Evolutionary conservation across 805 yeast species (phyloP).

Genomic region (Candida taoyuanica): DNA sequence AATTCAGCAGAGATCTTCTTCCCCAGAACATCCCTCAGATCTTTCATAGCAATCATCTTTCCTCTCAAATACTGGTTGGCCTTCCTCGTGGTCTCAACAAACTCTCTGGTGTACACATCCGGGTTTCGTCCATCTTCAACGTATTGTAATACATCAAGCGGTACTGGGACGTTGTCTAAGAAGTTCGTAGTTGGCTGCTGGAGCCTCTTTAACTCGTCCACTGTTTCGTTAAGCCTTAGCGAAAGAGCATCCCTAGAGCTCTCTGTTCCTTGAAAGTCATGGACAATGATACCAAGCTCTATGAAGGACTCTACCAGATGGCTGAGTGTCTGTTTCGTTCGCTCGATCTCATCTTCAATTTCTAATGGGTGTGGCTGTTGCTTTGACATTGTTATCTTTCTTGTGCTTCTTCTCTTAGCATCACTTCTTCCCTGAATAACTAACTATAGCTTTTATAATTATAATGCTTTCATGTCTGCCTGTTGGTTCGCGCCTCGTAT

Average conservation of each 20-base stretch:
- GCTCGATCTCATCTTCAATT: constrained; percentile 26
- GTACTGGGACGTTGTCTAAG: constrained; percentile 47
- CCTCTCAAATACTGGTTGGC: constrained; percentile 87
- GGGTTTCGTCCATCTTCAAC: constrained; percentile 97
- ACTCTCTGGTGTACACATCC: constrained; percentile 94
- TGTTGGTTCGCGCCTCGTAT: too few relatives aligned
- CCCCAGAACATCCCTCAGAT: constrained; percentile 62
- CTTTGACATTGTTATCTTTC: not conserved
- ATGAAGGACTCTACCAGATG: constrained; percentile 72
- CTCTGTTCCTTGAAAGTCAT: constrained; percentile 87
- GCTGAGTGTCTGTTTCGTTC: constrained; percentile 34
- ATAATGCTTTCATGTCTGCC: too few relatives aligned
- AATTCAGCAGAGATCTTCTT: constrained; percentile 69
- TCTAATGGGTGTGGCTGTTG: not conserved
- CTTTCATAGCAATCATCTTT: constrained; percentile 63
- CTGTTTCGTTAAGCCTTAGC: constrained; percentile 36
- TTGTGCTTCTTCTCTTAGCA: too few relatives aligned
- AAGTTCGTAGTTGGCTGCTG: constrained; percentile 29
- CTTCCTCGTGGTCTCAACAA: constrained; percentile 88
- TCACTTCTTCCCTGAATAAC: too few relatives aligned
- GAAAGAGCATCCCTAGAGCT: constrained; percentile 61
- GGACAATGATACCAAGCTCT: constrained; percentile 86
- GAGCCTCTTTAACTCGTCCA: constrained; percentile 35
- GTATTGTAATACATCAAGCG: constrained; percentile 82
- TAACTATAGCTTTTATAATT: too few relatives aligned